These are phyloP conservation scores for Ceratobasidium sp. DNA, from an alignment of 1,284 basidiomycete genomes.

Conservation along the genomic window DNA sequence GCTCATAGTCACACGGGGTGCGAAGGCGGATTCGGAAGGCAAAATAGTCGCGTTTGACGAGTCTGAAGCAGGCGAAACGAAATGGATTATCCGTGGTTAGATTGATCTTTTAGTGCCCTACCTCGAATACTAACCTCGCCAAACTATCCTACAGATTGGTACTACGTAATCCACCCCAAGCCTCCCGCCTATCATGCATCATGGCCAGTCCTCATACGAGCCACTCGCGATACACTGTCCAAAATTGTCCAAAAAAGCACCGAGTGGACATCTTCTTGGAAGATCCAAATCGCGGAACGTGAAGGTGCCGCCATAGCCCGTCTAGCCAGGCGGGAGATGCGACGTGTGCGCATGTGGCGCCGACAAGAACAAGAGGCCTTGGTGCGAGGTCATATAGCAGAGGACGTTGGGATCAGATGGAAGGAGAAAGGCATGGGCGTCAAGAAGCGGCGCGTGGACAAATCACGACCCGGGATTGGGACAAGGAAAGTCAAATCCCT, in stretches of 20 bases:
- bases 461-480: background rate
- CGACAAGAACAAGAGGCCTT: constrained; percentile 26
- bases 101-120: background rate
- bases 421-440: constrained; percentile 24
- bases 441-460: background rate
- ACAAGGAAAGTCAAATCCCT: constrained; percentile 2
- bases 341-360: constrained; percentile 35
- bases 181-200: constrained; percentile 11
- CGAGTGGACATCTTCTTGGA: constrained; percentile 17
- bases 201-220: constrained; percentile 18
- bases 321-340: constrained; percentile 19
- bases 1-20: constrained; percentile 27
- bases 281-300: constrained; percentile 19
- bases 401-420: constrained; percentile 33
- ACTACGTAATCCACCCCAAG: constrained; percentile 31
- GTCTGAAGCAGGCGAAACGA: constrained; percentile 14
- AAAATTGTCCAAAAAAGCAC: constrained; percentile 8
- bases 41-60: constrained; percentile 9
- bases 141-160: constrained; percentile 23
- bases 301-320: constrained; percentile 10
- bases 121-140: background rate
- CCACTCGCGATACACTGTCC: constrained; percentile 14
- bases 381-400: constrained; percentile 17
- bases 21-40: constrained; percentile 1
- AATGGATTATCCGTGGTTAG: constrained; percentile 27